These are phyloP conservation scores for Dittrichia graveolens DNA, from an alignment of 129 eudicot genomes.

Conservation along the genomic window DNA sequence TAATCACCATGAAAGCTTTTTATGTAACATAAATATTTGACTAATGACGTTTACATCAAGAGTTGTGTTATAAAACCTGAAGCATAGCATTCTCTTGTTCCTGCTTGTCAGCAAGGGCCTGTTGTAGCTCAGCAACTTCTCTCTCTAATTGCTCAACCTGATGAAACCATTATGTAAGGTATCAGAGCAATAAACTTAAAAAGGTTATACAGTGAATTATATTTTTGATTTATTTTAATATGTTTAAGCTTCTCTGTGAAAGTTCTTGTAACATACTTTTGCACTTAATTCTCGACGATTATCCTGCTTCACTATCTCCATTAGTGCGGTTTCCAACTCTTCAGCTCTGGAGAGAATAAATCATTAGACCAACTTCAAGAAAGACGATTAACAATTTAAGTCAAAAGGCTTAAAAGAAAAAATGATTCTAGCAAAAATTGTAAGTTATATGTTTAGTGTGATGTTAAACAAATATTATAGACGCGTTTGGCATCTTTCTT, in stretches of 20 bases:
- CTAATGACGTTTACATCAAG: neutral
- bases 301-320: conserved; percentile 99
- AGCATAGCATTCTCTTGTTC: conserved; percentile 98
- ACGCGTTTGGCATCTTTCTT: neutral
- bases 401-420: neutral
- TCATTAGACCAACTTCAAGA: conserved; percentile 10
- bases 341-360: conserved; percentile 67
- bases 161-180: neutral
- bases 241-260: neutral
- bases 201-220: neutral
- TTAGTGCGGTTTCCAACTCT: conserved; percentile 94
- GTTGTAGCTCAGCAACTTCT: conserved; percentile 68
- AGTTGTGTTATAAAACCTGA: conserved; percentile 54
- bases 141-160: conserved; percentile 88
- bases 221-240: neutral
- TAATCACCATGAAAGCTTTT: conserved; percentile 7
- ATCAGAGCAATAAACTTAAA: neutral
- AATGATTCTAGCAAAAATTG: conserved; percentile 1
- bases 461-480: neutral
- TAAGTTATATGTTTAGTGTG: neutral
- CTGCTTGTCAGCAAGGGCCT: conserved; percentile 73
- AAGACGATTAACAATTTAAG: neutral
- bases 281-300: conserved; percentile 94
- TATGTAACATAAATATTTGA: neutral
- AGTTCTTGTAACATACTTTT: conserved; percentile 44